Conservation (phyloP, 352 stramenopile genomes). For the Phytophthora macrochlamydospora region DNA sequence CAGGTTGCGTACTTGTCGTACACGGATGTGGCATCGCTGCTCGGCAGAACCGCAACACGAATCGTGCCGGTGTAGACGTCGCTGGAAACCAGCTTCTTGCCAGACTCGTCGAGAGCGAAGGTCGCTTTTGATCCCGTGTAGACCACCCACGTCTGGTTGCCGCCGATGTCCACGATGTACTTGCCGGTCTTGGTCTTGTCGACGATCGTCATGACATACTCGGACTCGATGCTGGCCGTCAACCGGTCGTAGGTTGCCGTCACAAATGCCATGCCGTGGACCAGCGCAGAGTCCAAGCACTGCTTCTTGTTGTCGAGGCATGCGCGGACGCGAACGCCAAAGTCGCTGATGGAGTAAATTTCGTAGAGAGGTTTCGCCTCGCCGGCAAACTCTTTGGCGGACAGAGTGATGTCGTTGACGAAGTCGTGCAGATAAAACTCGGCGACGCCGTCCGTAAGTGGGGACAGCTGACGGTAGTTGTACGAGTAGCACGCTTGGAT, state of each 20-base stretch:
- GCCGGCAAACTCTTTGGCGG: constrained; percentile 52
- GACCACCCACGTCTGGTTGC: constrained; percentile 73
- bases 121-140: constrained; percentile 41
- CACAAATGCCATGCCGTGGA: constrained; percentile 75
- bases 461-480: constrained; percentile 50
- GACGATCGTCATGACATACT: constrained; percentile 49
- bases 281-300: constrained; percentile 54
- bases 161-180: constrained; percentile 54
- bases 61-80: constrained; percentile 47
- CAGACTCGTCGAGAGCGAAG: constrained; percentile 38
- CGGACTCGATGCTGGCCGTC: constrained; percentile 47
- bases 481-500: constrained; percentile 67
- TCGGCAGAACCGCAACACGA: constrained; percentile 51
- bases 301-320: constrained; percentile 31
- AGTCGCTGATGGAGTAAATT: constrained; percentile 63
- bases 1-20: constrained; percentile 63
- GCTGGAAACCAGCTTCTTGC: constrained; percentile 40
- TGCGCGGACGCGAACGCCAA: constrained; percentile 54
- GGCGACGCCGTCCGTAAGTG: constrained; percentile 44
- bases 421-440: constrained; percentile 64
- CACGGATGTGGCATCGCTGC: constrained; percentile 20
- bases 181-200: constrained; percentile 45
- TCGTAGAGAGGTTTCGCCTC: constrained; percentile 51
- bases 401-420: constrained; percentile 70
- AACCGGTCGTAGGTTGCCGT: constrained; percentile 56